Evolutionary conservation across 1,284 basidiomycete species (phyloP).

Genomic region (Singerocomus rubriflavus): DNA sequence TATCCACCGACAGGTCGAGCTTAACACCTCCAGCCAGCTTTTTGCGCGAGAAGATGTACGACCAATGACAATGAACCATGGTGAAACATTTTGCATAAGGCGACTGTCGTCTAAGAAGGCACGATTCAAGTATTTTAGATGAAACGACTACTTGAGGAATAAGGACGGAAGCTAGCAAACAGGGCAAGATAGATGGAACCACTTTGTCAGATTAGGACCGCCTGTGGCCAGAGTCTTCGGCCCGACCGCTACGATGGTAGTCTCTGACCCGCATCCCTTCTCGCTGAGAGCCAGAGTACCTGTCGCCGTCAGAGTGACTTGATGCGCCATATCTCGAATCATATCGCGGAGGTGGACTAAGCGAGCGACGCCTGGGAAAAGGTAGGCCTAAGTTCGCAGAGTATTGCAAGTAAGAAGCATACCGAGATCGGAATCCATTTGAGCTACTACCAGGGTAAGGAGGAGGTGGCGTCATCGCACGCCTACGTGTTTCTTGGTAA

Average conservation of each 20-base stretch:
- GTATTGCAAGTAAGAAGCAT: slow-evolving; percentile 1
- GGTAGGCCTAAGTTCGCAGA: not conserved
- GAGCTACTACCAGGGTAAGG: slow-evolving; percentile 41
- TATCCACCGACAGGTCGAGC: slow-evolving; percentile 1
- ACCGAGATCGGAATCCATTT: slow-evolving; percentile 56
- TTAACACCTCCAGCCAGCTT: not conserved
- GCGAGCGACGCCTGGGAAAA: slow-evolving; percentile 60
- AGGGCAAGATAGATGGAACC: slow-evolving; percentile 1
- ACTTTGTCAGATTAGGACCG: slow-evolving; percentile 28
- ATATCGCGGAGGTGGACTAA: slow-evolving; percentile 55
- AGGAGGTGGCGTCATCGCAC: slow-evolving; percentile 56
- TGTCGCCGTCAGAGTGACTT: slow-evolving; percentile 42
- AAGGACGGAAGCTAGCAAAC: slow-evolving; percentile 4
- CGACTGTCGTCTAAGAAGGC: not conserved
- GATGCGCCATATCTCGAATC: slow-evolving; percentile 42
- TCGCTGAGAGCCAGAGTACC: slow-evolving; percentile 40
- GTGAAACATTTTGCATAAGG: not conserved
- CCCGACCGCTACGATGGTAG: slow-evolving; percentile 59
- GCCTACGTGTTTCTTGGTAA: slow-evolving; percentile 47
- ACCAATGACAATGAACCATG: slow-evolving; percentile 8
- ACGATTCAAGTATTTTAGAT: slow-evolving; percentile 11
- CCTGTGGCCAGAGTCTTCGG: slow-evolving; percentile 39
- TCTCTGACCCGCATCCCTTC: slow-evolving; percentile 49
- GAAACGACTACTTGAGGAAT: not conserved
- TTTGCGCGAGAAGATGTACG: slow-evolving; percentile 1